Base-by-base conservation (phyloP, 495 filamentous ascomycete species). In the Penicillium alfredii region DNA sequence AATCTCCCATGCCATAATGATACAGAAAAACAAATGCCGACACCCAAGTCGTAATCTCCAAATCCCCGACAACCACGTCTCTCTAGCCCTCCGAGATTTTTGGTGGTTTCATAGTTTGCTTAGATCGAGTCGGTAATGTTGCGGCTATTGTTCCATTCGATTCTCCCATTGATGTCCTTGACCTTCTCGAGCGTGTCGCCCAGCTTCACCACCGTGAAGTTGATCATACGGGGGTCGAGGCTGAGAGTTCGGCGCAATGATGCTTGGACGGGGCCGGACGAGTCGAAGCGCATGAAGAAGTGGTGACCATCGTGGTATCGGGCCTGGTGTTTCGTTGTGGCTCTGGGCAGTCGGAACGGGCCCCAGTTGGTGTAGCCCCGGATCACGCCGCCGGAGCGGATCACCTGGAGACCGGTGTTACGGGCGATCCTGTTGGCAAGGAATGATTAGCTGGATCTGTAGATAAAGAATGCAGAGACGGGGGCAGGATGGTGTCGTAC, bases 201-300 rank as follows among this genome's bases (percentile, higher is more conserved):
- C 34, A 97, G 60, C 72, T 88, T 93, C 22, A 97, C 88, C 23
- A 86, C 74, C 22, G 78, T 78, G 51, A 88, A 86, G 44, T 84
- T 76, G 36, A 98, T 83, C 78, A 96, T 84, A 50, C 92, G 70
- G 13, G 93, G 88, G 58, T 98, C 92, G 52, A 94, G 68, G n/a
- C 76, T 72, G 49, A 97, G 65, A 12, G 83, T 88, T 38, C 78
- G 68, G 44, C 77, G 71, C 4, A 97, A 73, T 27, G 73, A 72
- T 27, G 78, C 61, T 66, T 97, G 90, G 9, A 82, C 81, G 25
- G 63, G 42, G 14, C 76, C 73, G 27, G 76, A 77, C 20, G 80
- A 53, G 60, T 98, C 92, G 67, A 93, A 98, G 42, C 92, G 86
- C 87, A 98, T 86, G 55, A 94, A 80, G 69, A 98, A 98, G 71